Evolutionary conservation across 371 early-diverging fungal species (phyloP), one percentile per base, ranked within the genome.

Genomic region (Blastocladiella emersonii): DNA sequence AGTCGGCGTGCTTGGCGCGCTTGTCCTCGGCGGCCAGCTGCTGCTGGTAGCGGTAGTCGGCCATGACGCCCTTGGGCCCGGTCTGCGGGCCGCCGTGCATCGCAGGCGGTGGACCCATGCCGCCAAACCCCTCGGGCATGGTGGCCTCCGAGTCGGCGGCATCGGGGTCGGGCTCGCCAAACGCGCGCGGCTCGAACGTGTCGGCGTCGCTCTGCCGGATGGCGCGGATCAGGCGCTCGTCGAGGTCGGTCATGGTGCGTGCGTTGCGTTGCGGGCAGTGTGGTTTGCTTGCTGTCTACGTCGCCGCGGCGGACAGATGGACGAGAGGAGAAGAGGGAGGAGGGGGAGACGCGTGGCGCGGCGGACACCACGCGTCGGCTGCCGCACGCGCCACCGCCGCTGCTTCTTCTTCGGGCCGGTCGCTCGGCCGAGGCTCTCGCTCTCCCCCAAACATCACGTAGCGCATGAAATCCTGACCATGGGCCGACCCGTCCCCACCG

Each of bases 51-150:
- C 21, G 7, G 43, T 62, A 62, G 57, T 62, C 62, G 45, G 44
- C 62, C 32, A 62, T 12, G n/a, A 62, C 62, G 10, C 62, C 62
- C 17, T 62, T 62, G 21, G 62, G 62, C 15, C 62, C 62, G 27
- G 62, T 62, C 23, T 62, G 62, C 23, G 56, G 62, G 4, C 62
- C 62, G 32, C 27, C 27, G 55, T 62, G 62, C 30, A 30, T 30
- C 23, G 53, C 27, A 19, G n/a, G 19, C 48, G 48, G 48, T 7
- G 39, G 7, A 37, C 39, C 39, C n/a, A 21, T n/a, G n/a, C 23
- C 48, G 23, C 23, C 23, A n/a, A 48, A 48, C 10, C 8, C 53
- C 15, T 8, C 13, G 53, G 13, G 21, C 34, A 30, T 12, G 30
- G 30, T 30, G 32, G 53, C 53, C 30, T 51, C 53, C 6, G 27